Conservation (phyloP, 352 stramenopile species). For the Globisporangium sylvaticum region DNA sequence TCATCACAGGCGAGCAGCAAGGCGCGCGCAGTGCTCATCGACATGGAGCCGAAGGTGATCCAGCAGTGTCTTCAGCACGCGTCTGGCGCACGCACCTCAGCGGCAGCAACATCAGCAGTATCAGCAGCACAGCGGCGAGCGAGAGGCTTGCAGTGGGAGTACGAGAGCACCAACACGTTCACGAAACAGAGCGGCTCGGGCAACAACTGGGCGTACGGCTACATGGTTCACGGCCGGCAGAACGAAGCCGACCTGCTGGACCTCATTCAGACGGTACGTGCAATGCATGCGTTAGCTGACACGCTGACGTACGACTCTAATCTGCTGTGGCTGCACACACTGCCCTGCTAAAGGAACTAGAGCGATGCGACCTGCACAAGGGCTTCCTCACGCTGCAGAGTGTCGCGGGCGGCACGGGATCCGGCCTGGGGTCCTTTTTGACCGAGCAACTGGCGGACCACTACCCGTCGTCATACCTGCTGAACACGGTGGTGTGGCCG, state of each 20-base stretch:
- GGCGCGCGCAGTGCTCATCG: slow-evolving; percentile 69
- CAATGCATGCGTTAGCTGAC: not conserved
- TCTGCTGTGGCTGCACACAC: not conserved
- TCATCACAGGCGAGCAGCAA: slow-evolving; percentile 1
- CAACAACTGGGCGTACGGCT: slow-evolving; percentile 83
- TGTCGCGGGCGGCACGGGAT: slow-evolving; percentile 84
- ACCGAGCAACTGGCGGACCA: slow-evolving; percentile 69
- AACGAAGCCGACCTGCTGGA: slow-evolving; percentile 42
- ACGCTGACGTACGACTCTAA: too few species aligned
- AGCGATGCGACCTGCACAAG: slow-evolving; percentile 63
- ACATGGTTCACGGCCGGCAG: slow-evolving; percentile 42
- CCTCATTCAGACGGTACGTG: slow-evolving; percentile 40
- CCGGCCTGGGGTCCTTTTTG: slow-evolving; percentile 77
- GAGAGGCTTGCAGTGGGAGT: slow-evolving; percentile 28
- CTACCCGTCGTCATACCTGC: slow-evolving; percentile 42
- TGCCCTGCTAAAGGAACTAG: slow-evolving; percentile 38
- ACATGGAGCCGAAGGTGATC: slow-evolving; percentile 84
- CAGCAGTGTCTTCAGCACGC: slow-evolving; percentile 36
- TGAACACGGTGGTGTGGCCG: slow-evolving; percentile 85
- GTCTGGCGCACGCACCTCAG: not conserved
- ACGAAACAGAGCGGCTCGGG: slow-evolving; percentile 62
- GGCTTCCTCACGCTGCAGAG: slow-evolving; percentile 82
- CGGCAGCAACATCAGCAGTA: not conserved
- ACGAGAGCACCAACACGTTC: slow-evolving; percentile 42
- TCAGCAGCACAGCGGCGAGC: not conserved